phyloP scores from a whole-genome alignment of 176 grass and related monocot genomes.

The Microstegium vimineum region DNA sequence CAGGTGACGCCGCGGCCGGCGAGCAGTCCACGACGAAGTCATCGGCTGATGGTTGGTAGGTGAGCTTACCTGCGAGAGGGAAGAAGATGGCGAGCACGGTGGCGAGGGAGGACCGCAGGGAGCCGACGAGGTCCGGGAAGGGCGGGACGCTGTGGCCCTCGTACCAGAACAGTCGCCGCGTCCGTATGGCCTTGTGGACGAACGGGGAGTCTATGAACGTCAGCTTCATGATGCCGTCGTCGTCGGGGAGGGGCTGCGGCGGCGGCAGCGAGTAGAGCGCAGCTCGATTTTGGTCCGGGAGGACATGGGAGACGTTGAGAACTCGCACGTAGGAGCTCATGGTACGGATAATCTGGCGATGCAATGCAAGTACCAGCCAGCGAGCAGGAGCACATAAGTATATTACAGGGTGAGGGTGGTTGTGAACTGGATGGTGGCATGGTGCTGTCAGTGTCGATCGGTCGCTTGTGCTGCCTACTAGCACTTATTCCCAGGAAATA shows the following conservation, averaged over 20 bases:
- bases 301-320: constrained; percentile 14
- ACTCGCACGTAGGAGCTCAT: constrained; percentile 9
- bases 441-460: too few relatives aligned
- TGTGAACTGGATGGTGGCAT: too few relatives aligned
- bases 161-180: constrained; percentile 23
- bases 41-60: not conserved
- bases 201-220: constrained; percentile 15
- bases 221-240: not conserved
- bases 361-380: too few relatives aligned
- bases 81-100: not conserved
- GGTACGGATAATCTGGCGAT: not conserved
- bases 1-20: not conserved
- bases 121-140: not conserved
- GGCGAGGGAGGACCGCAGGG: constrained; percentile 24
- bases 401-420: too few relatives aligned
- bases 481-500: too few relatives aligned
- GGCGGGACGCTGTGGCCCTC: not conserved
- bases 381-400: too few relatives aligned
- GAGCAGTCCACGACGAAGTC: constrained; percentile 40
- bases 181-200: not conserved
- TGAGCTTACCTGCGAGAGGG: constrained; percentile 9
- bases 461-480: too few relatives aligned
- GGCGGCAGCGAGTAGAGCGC: not conserved
- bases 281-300: not conserved
- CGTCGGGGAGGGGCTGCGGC: not conserved